These are phyloP conservation scores for Creolimax fragrantissima DNA, from an alignment of 78 protist genomes.

Conservation along the genomic window DNA sequence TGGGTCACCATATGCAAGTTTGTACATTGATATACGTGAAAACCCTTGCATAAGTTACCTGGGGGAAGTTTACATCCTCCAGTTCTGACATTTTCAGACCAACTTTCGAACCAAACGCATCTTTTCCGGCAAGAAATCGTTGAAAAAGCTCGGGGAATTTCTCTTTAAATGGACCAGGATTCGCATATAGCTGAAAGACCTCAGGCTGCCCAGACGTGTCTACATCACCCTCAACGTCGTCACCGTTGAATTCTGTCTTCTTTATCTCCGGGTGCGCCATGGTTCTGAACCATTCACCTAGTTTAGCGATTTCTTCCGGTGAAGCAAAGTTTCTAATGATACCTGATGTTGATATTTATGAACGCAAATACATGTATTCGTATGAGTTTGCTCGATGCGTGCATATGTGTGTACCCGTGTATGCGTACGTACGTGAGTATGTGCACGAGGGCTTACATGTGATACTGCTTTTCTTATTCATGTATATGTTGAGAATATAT, in stretches of 20 bases:
- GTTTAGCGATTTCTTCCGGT: background rate
- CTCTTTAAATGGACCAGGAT: background rate
- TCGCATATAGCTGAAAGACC: background rate
- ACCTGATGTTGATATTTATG: background rate
- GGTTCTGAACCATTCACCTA: background rate
- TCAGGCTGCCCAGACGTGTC: background rate
- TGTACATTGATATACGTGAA: no score
- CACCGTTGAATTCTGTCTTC: background rate
- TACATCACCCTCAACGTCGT: background rate
- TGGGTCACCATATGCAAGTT: no score
- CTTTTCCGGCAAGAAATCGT: background rate
- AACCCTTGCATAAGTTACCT: background rate
- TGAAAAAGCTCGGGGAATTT: background rate
- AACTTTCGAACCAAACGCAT: background rate
- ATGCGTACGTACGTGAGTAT: background rate
- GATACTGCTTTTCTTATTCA: no score
- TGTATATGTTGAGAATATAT: no score
- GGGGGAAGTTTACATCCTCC: background rate
- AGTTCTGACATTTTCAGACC: background rate
- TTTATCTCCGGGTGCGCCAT: background rate
- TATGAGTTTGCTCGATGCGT: no score
- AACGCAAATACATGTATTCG: no score
- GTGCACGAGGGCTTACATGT: no score
- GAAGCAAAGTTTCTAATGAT: background rate
- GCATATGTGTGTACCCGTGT: background rate